These are phyloP conservation scores for Anacardium occidentale DNA, from an alignment of 345 rosid genomes.

Conservation along the genomic window DNA sequence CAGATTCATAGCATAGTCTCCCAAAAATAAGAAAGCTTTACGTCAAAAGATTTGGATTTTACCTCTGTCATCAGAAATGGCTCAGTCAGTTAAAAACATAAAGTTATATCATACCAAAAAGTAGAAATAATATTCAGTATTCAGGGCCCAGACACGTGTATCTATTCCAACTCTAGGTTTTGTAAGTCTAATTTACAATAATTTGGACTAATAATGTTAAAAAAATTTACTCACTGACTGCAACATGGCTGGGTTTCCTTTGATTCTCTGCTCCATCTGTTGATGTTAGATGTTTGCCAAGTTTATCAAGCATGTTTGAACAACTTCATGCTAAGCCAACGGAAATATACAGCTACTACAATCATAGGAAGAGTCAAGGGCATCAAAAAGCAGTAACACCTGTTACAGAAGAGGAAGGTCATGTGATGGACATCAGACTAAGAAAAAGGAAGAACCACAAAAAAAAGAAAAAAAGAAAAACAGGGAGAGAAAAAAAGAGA, in stretches of 20 bases:
- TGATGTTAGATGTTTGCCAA: slow-evolving; percentile 3
- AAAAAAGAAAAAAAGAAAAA: no score
- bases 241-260: background rate
- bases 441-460: background rate
- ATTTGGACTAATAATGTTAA: background rate
- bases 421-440: background rate
- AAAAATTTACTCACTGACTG: background rate
- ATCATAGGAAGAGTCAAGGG: slow-evolving; percentile 80
- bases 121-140: background rate
- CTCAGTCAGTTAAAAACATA: background rate
- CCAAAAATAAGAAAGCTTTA: background rate
- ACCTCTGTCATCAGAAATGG: slow-evolving; percentile 3
- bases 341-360: slow-evolving; percentile 67
- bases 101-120: background rate
- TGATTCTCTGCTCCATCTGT: background rate
- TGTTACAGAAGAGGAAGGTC: slow-evolving; percentile 21
- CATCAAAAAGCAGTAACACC: slow-evolving; percentile 79
- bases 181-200: slow-evolving; percentile 3
- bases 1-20: background rate
- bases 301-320: slow-evolving; percentile 73
- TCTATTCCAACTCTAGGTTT: background rate
- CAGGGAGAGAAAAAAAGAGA: no score
- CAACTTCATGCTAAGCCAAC: slow-evolving; percentile 93
- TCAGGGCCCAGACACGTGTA: background rate
- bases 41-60: background rate